Conservation (phyloP, 2,329 filamentous ascomycete genomes). For the Aspergillus cejpii region DNA sequence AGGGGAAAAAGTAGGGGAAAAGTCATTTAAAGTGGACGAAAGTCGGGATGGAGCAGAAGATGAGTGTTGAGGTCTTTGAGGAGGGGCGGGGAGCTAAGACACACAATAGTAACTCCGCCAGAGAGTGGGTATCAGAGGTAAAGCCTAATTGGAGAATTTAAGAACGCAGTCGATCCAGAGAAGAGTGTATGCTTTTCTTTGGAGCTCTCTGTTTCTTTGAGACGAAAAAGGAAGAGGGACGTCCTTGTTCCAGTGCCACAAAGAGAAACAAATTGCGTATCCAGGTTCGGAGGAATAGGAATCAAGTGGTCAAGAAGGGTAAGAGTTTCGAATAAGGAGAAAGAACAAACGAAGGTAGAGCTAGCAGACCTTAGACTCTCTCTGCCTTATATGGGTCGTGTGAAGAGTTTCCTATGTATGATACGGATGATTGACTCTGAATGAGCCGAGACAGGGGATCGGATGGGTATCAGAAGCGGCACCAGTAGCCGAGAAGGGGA, state of each 20-base stretch:
- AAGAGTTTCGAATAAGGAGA: neutral
- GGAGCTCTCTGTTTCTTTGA: neutral
- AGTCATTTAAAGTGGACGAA: neutral
- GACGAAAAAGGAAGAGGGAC: constrained; percentile 1
- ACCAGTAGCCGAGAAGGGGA: neutral
- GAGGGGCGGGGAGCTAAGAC: constrained; percentile 7
- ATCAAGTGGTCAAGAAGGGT: neutral
- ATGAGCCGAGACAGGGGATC: constrained; percentile 1
- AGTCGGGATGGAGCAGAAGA: neutral
- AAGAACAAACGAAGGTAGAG: neutral
- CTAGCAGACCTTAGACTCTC: neutral
- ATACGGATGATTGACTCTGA: constrained; percentile 1
- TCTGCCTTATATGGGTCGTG: constrained; percentile 6
- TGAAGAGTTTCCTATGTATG: constrained; percentile 7
- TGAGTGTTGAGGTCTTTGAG: constrained; percentile 5
- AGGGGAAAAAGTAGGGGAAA: no score
- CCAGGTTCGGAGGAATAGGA: neutral
- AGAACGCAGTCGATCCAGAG: constrained; percentile 14
- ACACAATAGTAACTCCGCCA: constrained; percentile 7
- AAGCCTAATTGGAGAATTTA: constrained; percentile 22
- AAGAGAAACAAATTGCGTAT: neutral
- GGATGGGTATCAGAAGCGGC: neutral
- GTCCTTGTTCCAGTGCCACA: neutral
- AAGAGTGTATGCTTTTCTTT: constrained; percentile 6
- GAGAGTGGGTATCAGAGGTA: constrained; percentile 19